Base-by-base conservation (phyloP, 768 basidiomycete genomes). In the Lactarius evosmus region DNA sequence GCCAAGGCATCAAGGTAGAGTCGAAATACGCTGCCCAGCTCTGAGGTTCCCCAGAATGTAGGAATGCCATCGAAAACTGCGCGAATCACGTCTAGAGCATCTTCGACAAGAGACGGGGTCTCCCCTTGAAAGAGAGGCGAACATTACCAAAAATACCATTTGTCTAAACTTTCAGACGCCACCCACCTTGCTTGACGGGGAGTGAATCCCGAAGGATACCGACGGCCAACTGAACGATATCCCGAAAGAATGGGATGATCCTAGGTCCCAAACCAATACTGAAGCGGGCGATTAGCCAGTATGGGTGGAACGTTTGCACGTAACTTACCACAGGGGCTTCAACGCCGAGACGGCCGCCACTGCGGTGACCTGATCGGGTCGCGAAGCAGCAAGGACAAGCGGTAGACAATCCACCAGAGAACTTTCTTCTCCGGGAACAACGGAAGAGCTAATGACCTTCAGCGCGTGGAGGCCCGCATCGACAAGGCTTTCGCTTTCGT, bases 201-300 rank as follows among this genome's bases (percentile, higher is more conserved):
- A 77, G 70, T 29, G 71, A 72, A 46, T 82, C 78, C 22, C 77
- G 79, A 52, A 87, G 75, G 32, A 84, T 72, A 25, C 73, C 60
- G 36, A 85, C 75, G 62, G 84, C 84, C 58, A 85, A 79, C 5
- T 83, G 74, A 17, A 90, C 81, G 52, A 95, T 83, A 16, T 85
- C 80, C 58, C 84, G 84, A 75, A 97, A 88, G 74, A 85, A 82
- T 5, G 96, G 93, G 56, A 99, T 93, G 56, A 94, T 80, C 0
- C 96, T 87, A 12, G 95, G 93, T 0, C 92, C 93, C 25, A 98
- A 82, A 52, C 87, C 85, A 22, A 79, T 73, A 22, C 93, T 96
- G 69, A 17, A 51, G 38, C 51, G 22, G 27, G 2, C 3, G 1
- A 34, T 56, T 25, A 56, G 33, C 61, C 32, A 62, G 40, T 34